phyloP scores from a whole-genome alignment of 192 early-diverging fungal species.

The Entomortierella parvispora region DNA sequence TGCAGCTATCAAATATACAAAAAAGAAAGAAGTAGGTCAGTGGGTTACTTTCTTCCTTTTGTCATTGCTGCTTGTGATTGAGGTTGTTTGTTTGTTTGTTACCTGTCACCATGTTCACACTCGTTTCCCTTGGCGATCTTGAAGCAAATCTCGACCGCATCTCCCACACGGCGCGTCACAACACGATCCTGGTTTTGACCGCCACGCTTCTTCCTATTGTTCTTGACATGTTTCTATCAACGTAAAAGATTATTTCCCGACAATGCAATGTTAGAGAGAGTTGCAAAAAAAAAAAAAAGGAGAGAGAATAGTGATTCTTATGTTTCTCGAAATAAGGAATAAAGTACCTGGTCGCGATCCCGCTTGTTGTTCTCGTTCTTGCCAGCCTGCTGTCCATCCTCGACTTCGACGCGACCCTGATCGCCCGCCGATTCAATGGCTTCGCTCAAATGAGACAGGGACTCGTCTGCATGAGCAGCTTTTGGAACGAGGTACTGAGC shows the following conservation, averaged over 20 bases:
- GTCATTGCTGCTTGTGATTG: too few relatives aligned
- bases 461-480: constrained; percentile 17
- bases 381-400: not conserved
- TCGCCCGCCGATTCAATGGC: constrained; percentile 35
- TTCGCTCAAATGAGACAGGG: constrained; percentile 30
- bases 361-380: constrained; percentile 47
- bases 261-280: too few relatives aligned
- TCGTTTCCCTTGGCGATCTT: constrained; percentile 33
- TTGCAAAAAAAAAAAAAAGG: not conserved
- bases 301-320: not conserved
- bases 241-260: not conserved
- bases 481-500: constrained; percentile 23
- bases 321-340: not conserved
- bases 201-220: constrained; percentile 38
- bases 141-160: constrained; percentile 42
- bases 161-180: constrained; percentile 45
- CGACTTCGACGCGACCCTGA: constrained; percentile 20
- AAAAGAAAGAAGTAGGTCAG: not conserved
- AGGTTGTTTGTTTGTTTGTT: not conserved
- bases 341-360: constrained; percentile 24
- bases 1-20: constrained; percentile 61
- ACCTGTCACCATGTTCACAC: constrained; percentile 44
- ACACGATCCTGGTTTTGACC: constrained; percentile 50
- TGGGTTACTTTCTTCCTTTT: too few relatives aligned
- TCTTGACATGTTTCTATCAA: constrained; percentile 43